Base-by-base conservation (phyloP, 2,329 filamentous ascomycete species). In the Berkeleyomyces rouxiae region DNA sequence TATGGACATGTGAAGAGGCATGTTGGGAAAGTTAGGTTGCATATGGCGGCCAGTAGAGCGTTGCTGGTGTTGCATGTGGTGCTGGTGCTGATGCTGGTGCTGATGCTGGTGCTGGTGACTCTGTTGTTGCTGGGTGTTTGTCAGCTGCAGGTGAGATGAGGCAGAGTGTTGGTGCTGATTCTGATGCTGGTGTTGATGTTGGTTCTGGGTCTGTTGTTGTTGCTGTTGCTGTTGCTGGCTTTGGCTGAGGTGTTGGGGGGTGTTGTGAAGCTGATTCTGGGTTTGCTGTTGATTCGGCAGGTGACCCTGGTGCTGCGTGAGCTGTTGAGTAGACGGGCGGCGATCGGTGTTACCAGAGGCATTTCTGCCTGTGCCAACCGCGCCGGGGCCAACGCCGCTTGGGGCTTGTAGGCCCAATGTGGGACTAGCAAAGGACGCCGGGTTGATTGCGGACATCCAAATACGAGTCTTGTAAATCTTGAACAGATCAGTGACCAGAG, bases 391-490 rank as follows among this genome's bases (percentile, higher is more conserved):
- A 67, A 87, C 79, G 37, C 82, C 82, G 66, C 83, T 85, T 1
- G 86, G 83, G 2, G 85, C 83, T 70, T 86, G 84, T 31, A 90
- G 76, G 36, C 86, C 86, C 58, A 88, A 77, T 2, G 83, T 84
- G 16, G 88, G 87, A 66, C 85, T 91, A 33, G 88, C 88, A 72
- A 97, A 96, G 0, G 92, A 96, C 4, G 92, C 93, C 6, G 93
- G 93, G 71, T 99, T 99, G 73, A 99, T 95, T 3, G 93, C 93
- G 3, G 92, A 97, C 89, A 99, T 96, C 93, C 93, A 99, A 69
- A 99, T 99, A 68, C 95, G 84, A 31, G 92, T 96, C 78, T 99
- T 99, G 80, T 97, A 99, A 66, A 97, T 92, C 75, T 97, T 97
- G 81, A 97, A 99, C 10, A 99, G 79, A 71, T 99, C 93, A 0